Evolutionary conservation across 345 rosid genomes (phyloP), one percentile per base, ranked within the genome.

Genomic region (Microthlaspi erraticum): DNA sequence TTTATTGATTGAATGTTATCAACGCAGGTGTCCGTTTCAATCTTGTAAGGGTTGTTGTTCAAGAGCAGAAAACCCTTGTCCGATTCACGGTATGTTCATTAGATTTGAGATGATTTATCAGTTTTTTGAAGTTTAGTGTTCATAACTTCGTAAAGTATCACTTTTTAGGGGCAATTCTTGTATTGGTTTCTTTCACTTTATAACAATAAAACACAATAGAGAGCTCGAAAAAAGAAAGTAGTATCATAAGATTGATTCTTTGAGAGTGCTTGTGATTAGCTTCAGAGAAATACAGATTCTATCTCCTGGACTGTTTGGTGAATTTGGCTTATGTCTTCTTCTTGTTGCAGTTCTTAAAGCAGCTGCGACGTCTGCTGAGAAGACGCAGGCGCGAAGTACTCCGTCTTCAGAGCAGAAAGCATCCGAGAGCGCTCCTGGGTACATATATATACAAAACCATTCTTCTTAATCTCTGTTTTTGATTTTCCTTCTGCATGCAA

Each of bases 11-110:
- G 74, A 53, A 59, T 76, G 11, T 66, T 79, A 13, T 63, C 1
- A 55, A 14, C 83, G 82, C 86, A 94, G 97, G 83, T 94, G 99
- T 73, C 99, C 96, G 0, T 92, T 88, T 76, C 90, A 86, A 60
- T 89, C 97, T 32, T 94, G 99, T 84, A 94, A 94, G 80, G 89
- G 91, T 79, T 92, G 99, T 66, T 94, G 99, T 56, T 84, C 93
- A 26, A 88, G 84, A 83, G 96, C 99, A 2, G 95, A 92, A 76
- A 94, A 94, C 68, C 98, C 96, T 5, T 94, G 99, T 73, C 85
- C 83, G 33, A 94, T 94, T 78, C 99, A 94, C 34, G 99, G 99
- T 94, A 88, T 59, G 75, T 32, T 11, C 4, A 8, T n/a, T n/a
- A n/a, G n/a, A 43, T 17, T 32, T 54, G 55, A 63, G 41, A 44